phyloP scores from a whole-genome alignment of 2,329 filamentous ascomycete species.

The Aspergillus ochraceoroseus region DNA sequence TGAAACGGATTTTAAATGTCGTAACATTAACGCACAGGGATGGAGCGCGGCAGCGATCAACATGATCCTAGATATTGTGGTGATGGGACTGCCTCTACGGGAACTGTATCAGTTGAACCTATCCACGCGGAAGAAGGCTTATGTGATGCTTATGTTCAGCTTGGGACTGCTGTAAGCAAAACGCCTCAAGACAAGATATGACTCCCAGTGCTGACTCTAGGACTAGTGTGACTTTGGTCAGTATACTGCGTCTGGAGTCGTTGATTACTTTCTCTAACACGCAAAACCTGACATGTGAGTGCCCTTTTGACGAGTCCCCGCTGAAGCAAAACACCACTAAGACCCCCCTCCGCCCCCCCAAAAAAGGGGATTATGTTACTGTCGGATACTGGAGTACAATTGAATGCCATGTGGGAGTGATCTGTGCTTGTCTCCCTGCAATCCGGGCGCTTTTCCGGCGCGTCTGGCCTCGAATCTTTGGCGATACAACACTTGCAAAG shows the following conservation, averaged over 20 bases:
- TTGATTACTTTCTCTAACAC: slow-evolving; percentile 43
- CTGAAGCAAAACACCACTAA: too few species aligned
- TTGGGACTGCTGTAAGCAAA: slow-evolving; percentile 35
- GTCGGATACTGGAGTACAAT: slow-evolving; percentile 33
- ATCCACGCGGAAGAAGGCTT: slow-evolving; percentile 29
- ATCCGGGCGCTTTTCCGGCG: slow-evolving; percentile 39
- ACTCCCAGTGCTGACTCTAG: slow-evolving; percentile 4
- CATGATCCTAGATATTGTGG: slow-evolving; percentile 29
- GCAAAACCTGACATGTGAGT: slow-evolving; percentile 38
- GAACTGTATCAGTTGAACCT: slow-evolving; percentile 28
- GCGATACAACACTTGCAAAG: slow-evolving; percentile 23
- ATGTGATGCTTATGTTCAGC: slow-evolving; percentile 36
- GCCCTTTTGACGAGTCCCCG: too few species aligned
- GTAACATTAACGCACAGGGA: slow-evolving; percentile 38
- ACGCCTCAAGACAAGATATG: too few species aligned
- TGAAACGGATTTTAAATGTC: slow-evolving; percentile 32
- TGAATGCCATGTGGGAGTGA: slow-evolving; percentile 30
- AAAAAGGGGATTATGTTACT: slow-evolving; percentile 27
- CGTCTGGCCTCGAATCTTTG: slow-evolving; percentile 36
- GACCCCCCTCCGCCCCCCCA: too few species aligned
- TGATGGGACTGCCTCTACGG: slow-evolving; percentile 29
- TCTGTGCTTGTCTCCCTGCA: slow-evolving; percentile 31
- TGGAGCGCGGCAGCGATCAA: slow-evolving; percentile 35
- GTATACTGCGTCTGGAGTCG: slow-evolving; percentile 43
- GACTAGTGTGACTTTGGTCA: slow-evolving; percentile 44